Percentiles rank a stretch among this genome's conserved stretches.
Conservation (phyloP, 2,329 filamentous ascomycete genomes). For the Ramularia endophylla region DNA sequence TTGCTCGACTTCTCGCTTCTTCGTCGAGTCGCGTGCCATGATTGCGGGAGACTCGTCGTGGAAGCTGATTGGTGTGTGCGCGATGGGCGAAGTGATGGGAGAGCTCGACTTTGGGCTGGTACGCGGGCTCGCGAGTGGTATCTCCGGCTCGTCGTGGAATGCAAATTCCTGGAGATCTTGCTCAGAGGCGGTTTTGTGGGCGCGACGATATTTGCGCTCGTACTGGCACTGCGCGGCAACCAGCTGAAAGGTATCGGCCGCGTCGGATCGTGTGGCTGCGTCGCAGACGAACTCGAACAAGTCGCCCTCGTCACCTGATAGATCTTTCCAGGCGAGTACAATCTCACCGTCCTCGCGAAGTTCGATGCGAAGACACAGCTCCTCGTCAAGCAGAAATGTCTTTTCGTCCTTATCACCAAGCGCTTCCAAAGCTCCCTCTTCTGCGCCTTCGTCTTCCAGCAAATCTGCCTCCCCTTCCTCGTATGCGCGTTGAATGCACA, state of each 20-base stretch:
- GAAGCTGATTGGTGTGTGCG: slow-evolving; percentile 26
- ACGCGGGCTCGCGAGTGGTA: slow-evolving; percentile 53
- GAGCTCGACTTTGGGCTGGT: slow-evolving; percentile 33
- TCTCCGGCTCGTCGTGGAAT: slow-evolving; percentile 59
- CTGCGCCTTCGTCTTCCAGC: slow-evolving; percentile 79
- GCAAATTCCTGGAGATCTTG: slow-evolving; percentile 76
- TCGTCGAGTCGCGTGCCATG: slow-evolving; percentile 27
- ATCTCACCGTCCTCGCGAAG: slow-evolving; percentile 73
- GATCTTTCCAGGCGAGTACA: slow-evolving; percentile 88
- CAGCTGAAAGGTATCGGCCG: slow-evolving; percentile 73
- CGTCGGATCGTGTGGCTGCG: slow-evolving; percentile 58
- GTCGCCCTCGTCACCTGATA: slow-evolving; percentile 89
- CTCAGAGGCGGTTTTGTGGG: slow-evolving; percentile 72
- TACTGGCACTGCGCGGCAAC: slow-evolving; percentile 91
- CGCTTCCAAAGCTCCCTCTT: slow-evolving; percentile 61
- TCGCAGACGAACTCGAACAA: slow-evolving; percentile 99
- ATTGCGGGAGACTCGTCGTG: slow-evolving; percentile 15
- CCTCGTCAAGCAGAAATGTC: slow-evolving; percentile 91
- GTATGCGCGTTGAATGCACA: slow-evolving; percentile 92
- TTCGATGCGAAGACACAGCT: slow-evolving; percentile 79
- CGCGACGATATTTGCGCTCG: slow-evolving; percentile 87
- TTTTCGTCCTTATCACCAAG: slow-evolving; percentile 93
- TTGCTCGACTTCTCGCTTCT: slow-evolving; percentile 32
- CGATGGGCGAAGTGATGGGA: slow-evolving; percentile 28
- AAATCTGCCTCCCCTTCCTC: slow-evolving; percentile 96